Evolutionary conservation across 345 rosid genomes (phyloP).

Genomic region (Aquilaria yunnanensis): DNA sequence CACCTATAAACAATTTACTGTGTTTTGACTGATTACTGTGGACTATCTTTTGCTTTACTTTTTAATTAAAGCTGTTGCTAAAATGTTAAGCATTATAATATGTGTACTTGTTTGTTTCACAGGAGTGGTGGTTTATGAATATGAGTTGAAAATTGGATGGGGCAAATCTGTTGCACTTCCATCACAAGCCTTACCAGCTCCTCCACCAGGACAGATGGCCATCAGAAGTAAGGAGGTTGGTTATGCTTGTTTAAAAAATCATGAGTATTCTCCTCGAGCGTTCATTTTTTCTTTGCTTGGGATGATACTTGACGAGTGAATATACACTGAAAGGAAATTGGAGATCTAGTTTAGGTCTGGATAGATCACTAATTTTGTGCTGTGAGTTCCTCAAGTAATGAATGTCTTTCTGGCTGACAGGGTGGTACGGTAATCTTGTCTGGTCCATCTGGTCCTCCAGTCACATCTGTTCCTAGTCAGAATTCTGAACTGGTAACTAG

Average conservation of each 20-base stretch:
- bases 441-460: constrained; percentile 97
- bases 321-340: background rate
- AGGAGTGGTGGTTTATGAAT: constrained; percentile 95
- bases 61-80: too few relatives aligned
- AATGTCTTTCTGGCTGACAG: constrained; percentile 37
- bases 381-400: constrained; percentile 14
- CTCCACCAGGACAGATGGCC: constrained; percentile 99
- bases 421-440: constrained; percentile 90
- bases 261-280: background rate
- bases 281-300: constrained; percentile 8
- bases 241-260: constrained; percentile 12
- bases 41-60: background rate
- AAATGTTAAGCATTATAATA: background rate
- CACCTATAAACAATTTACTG: background rate
- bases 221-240: constrained; percentile 97
- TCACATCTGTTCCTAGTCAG: constrained; percentile 75
- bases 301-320: background rate
- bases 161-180: constrained; percentile 99
- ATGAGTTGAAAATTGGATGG: constrained; percentile 98
- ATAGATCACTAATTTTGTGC: background rate
- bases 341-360: constrained; percentile 1
- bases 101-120: constrained; percentile 15
- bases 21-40: background rate
- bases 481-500: constrained; percentile 78
- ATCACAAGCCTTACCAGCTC: constrained; percentile 98